These are phyloP conservation scores for Trametes pubescens DNA, from an alignment of 1,284 basidiomycete genomes.

Conservation along the genomic window DNA sequence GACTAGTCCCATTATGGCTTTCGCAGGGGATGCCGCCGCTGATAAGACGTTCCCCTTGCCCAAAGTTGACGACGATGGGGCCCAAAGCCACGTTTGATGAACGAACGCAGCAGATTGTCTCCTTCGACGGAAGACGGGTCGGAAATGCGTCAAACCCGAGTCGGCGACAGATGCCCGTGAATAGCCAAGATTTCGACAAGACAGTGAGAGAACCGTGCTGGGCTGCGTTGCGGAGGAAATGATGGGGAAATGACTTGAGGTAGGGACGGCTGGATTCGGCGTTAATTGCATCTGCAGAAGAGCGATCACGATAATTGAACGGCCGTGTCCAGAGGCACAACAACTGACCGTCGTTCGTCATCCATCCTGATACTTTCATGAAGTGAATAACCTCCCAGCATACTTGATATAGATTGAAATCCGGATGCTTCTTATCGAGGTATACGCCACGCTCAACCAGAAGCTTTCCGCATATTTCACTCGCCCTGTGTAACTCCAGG, in stretches of 20 bases:
- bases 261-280: not conserved
- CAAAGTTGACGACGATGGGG: conserved; percentile 12
- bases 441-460: too few relatives aligned
- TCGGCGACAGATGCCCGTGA: conserved; percentile 58
- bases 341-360: conserved; percentile 35
- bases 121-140: conserved; percentile 32
- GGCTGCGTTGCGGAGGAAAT: not conserved
- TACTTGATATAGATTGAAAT: too few relatives aligned
- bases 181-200: conserved; percentile 66
- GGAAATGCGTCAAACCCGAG: conserved; percentile 61
- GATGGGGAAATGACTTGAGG: not conserved
- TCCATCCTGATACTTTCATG: too few relatives aligned
- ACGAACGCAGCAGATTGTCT: conserved; percentile 15
- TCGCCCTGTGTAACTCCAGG: not conserved
- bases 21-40: not conserved
- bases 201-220: conserved; percentile 32
- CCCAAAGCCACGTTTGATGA: not conserved
- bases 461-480: not conserved
- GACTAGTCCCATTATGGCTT: too few relatives aligned
- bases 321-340: too few relatives aligned
- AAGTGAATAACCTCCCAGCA: too few relatives aligned
- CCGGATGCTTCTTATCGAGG: too few relatives aligned
- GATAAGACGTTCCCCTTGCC: not conserved
- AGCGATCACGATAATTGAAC: too few relatives aligned
- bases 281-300: not conserved